Percentiles rank a stretch among this genome's conserved stretches.
Conservation (phyloP, 441 rosid genomes). For the Erodium trifolium region DNA sequence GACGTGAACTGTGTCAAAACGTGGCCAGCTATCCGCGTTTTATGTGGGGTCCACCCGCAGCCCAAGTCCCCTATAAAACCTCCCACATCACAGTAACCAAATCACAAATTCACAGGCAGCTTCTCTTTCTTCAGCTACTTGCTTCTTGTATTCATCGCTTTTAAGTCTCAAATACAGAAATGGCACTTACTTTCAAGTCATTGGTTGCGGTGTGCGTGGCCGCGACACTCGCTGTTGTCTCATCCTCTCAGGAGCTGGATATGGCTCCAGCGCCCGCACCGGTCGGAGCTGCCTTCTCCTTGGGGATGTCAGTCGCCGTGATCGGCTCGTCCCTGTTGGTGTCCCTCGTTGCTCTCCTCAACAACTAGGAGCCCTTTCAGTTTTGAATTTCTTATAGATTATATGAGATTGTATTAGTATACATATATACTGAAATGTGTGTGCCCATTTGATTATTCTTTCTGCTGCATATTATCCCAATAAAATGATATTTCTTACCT, state of each 20-base stretch:
- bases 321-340: constrained; percentile 20
- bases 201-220: constrained; percentile 1
- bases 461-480: background rate
- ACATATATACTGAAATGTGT: too few species aligned
- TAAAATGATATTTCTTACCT: background rate
- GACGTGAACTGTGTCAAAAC: background rate
- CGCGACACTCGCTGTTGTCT: background rate
- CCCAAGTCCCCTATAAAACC: background rate
- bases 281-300: constrained; percentile 20
- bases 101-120: too few species aligned
- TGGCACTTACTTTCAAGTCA: background rate
- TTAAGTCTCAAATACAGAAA: background rate
- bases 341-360: constrained; percentile 16
- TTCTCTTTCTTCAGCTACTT: too few species aligned
- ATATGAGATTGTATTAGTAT: too few species aligned
- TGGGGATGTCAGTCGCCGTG: constrained; percentile 17
- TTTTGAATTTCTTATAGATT: too few species aligned
- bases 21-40: background rate
- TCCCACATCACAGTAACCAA: background rate
- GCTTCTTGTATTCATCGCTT: too few species aligned
- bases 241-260: constrained; percentile 17
- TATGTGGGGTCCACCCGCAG: background rate
- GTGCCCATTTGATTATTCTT: background rate
- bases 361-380: background rate
- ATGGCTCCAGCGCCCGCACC: constrained; percentile 23